These are phyloP conservation scores for Trichoderma erinaceum DNA, from an alignment of 495 filamentous ascomycete species.

Conservation along the genomic window DNA sequence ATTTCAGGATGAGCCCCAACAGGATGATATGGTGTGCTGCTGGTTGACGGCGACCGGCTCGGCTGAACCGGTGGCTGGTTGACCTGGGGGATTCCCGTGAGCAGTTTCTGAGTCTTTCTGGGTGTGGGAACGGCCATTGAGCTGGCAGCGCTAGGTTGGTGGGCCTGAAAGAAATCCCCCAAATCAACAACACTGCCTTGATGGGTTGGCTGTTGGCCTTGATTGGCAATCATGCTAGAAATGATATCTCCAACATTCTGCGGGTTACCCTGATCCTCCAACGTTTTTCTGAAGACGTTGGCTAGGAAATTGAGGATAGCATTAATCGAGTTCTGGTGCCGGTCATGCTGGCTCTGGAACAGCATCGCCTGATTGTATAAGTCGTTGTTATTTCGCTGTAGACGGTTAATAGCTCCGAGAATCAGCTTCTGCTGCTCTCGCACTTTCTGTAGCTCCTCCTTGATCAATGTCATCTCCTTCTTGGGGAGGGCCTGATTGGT, in stretches of 20 bases:
- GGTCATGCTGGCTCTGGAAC: conserved; percentile 86
- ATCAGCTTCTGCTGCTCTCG: conserved; percentile 82
- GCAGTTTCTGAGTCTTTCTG: conserved; percentile 36
- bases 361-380: conserved; percentile 83
- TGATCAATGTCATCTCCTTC: conserved; percentile 70
- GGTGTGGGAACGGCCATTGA: not conserved
- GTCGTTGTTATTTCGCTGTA: conserved; percentile 79
- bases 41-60: conserved; percentile 24
- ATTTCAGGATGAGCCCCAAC: conserved; percentile 20
- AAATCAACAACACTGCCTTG: conserved; percentile 69
- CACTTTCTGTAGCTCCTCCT: conserved; percentile 70
- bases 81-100: conserved; percentile 39
- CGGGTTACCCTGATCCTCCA: conserved; percentile 52
- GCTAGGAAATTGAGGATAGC: conserved; percentile 95
- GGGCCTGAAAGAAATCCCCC: conserved; percentile 52
- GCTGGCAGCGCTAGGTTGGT: conserved; percentile 27
- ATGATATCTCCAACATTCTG: conserved; percentile 69
- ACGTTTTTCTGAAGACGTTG: conserved; percentile 79
- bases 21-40: not conserved
- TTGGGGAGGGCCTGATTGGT: conserved; percentile 50
- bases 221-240: conserved; percentile 58
- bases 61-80: conserved; percentile 24
- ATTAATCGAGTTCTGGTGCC: conserved; percentile 97
- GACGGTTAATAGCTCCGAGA: conserved; percentile 65
- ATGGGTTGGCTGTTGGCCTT: conserved; percentile 40